Conservation (phyloP, 2,329 filamentous ascomycete species). For the Cadophora luteo-olivacea region DNA sequence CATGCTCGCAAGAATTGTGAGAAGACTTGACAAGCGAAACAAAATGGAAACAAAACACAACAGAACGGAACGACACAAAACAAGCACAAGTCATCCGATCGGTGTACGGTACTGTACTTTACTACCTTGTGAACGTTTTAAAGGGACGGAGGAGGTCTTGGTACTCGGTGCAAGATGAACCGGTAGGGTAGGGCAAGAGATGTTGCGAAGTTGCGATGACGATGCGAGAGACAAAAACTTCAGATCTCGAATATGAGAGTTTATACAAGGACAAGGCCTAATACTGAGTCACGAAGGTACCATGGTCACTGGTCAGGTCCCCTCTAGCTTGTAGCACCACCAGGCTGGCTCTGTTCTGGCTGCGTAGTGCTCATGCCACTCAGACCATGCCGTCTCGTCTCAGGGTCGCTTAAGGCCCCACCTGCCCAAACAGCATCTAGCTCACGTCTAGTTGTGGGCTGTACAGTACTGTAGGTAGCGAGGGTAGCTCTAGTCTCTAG, state of each 20-base stretch:
- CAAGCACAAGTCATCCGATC: background rate
- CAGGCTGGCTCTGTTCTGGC: slow-evolving; percentile 2
- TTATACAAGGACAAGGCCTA: background rate
- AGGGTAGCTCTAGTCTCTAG: background rate
- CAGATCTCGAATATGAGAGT: background rate
- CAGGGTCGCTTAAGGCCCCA: background rate
- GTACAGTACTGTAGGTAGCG: background rate
- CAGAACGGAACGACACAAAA: background rate
- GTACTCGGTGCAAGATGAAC: background rate
- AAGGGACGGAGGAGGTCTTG: background rate
- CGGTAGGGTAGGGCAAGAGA: background rate
- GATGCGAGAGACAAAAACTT: slow-evolving; percentile 8
- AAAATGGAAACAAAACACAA: background rate
- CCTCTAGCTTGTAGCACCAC: slow-evolving; percentile 6
- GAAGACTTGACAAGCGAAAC: background rate
- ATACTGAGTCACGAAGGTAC: background rate
- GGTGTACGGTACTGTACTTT: background rate
- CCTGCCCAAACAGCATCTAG: slow-evolving; percentile 6
- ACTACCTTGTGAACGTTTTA: too few species aligned
- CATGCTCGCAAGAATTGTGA: background rate
- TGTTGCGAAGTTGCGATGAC: slow-evolving; percentile 3
- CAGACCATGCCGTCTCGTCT: background rate
- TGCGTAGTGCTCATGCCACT: too few species aligned
- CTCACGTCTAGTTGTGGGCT: background rate
- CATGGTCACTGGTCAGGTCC: background rate